Evolutionary conservation across 2,329 filamentous ascomycete species (phyloP), one percentile per base, ranked within the genome.

Genomic region (Fusarium sp.): DNA sequence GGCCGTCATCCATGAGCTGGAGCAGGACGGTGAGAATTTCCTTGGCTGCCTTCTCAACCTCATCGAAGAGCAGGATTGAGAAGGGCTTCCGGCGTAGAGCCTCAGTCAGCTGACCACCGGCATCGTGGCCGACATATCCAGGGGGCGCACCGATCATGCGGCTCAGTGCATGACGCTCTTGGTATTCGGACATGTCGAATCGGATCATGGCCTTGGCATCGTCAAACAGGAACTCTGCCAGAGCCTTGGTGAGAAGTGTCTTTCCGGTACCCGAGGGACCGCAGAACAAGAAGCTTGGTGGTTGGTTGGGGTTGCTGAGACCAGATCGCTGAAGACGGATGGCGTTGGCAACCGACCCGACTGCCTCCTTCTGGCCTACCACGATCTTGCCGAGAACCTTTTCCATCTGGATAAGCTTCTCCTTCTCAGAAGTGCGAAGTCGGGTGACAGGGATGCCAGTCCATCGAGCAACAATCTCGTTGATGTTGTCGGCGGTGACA

Each of bases 181-280:
- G 97, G 84, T 99, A 99, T 84, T 99, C 97, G 6, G 96, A 98
- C 97, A 99, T 99, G 82, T 99, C 97, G 86, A 99, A 97, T 43
- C 97, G 93, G 79, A 99, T 98, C 97, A 99, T 98, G 37, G 96
- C 88, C 86, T 98, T 98, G 30, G 96, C 86, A 78, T 99, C 97
- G 81, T 99, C 97, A 86, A 99, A 99, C 32, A 99, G 88, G 87
- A 99, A 99, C 83, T 99, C 97, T 58, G 97, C 97, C 69, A 99
- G 89, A 17, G 96, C 97, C 85, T 99, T 99, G 74, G 96, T 98
- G 67, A 99, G 91, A 22, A 99, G 87, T 20, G 97, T 99, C 86
- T 99, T 99, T 87, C 97, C 97, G 14, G 97, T 99, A 87, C 97
- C 97, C 0, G 96, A 98, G 15, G 97, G 97, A 87, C 97, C 97